Conservation (phyloP, 176 grass and related monocot species). For the Raddia guianensis region DNA sequence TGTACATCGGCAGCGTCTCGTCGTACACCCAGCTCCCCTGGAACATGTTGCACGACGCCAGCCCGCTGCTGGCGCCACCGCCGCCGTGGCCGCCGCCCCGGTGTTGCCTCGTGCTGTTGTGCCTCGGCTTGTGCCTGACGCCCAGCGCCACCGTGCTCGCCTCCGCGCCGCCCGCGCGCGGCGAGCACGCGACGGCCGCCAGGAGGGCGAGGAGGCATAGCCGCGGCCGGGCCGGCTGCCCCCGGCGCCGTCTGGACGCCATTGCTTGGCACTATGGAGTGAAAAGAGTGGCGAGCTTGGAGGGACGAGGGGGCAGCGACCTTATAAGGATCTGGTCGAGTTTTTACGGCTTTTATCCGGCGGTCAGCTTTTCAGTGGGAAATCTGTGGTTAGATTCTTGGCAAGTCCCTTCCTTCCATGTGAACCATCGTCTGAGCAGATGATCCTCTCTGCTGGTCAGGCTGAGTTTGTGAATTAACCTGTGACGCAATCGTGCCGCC, state of each 20-base stretch:
- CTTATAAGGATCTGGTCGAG: slow-evolving; percentile 7
- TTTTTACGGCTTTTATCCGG: slow-evolving; percentile 30
- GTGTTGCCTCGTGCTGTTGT: slow-evolving; percentile 41
- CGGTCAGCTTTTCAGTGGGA: slow-evolving; percentile 35
- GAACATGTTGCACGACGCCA: slow-evolving; percentile 78
- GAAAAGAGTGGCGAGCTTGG: background rate
- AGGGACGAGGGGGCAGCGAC: background rate
- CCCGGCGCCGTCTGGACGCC: slow-evolving; percentile 31
- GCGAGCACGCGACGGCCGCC: slow-evolving; percentile 27
- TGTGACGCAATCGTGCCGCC: background rate
- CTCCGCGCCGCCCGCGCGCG: slow-evolving; percentile 20
- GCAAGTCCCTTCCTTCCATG: background rate
- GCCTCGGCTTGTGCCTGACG: slow-evolving; percentile 47
- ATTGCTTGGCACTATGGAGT: slow-evolving; percentile 38
- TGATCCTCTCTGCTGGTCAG: background rate
- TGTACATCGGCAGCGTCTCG: slow-evolving; percentile 61
- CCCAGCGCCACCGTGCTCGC: slow-evolving; percentile 29
- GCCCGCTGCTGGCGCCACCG: slow-evolving; percentile 16
- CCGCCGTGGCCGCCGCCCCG: background rate
- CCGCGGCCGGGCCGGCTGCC: background rate
- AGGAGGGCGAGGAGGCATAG: slow-evolving; percentile 26
- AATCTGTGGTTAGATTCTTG: slow-evolving; percentile 46
- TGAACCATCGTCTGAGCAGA: background rate
- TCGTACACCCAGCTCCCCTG: slow-evolving; percentile 84
- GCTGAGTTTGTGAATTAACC: background rate